Evolutionary conservation across 2,329 filamentous ascomycete species (phyloP), one percentile per base, ranked within the genome.

Genomic region (Amesomyces nigricolor): DNA sequence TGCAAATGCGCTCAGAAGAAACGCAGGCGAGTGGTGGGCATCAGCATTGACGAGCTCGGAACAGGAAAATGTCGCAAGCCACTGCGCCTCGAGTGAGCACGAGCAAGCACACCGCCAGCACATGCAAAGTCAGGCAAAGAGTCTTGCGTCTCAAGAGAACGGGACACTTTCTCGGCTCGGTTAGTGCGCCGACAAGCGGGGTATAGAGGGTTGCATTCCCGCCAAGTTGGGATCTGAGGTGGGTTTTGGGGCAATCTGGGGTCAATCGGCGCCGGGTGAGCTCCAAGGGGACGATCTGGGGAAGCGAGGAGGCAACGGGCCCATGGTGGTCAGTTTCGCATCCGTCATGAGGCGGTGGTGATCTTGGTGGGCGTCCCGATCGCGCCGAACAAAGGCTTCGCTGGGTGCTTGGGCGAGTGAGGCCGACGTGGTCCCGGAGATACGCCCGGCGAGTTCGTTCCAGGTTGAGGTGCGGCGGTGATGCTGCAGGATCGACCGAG

Each of bases 161-260:
- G 22, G 22, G 40, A 26, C 19, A 7, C 19, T 39, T 46, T 26
- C 47, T 42, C 14, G n/a, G 47, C 22, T 55, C 32, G 47, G 53
- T 55, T 55, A 55, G 47, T 38, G n/a, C 22, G 5, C 49, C 49
- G 54, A 48, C 13, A 44, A n/a, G 54, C 26, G 53, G 54, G 50
- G 54, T 42, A 57, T 6, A 26, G 22, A 26, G 50, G 19, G 50
- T 53, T 16, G 32, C 42, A 57, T 57, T 57, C 42, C 49, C 54
- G 17, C 32, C 42, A 14, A 16, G n/a, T 30, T 56, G 48, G 54
- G 54, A 49, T 40, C 16, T 10, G 17, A 32, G 47, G 40, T 47
- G 53, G 29, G 14, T 46, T 13, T 30, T 38, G 47, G 46, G 40
- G 29, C 19, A 46, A 44, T 30, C 37, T 47, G 30, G 29, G 35